Evolutionary conservation across 371 early-diverging fungal species (phyloP), one percentile per base, ranked within the genome.

Genomic region (Zychaea mexicana): DNA sequence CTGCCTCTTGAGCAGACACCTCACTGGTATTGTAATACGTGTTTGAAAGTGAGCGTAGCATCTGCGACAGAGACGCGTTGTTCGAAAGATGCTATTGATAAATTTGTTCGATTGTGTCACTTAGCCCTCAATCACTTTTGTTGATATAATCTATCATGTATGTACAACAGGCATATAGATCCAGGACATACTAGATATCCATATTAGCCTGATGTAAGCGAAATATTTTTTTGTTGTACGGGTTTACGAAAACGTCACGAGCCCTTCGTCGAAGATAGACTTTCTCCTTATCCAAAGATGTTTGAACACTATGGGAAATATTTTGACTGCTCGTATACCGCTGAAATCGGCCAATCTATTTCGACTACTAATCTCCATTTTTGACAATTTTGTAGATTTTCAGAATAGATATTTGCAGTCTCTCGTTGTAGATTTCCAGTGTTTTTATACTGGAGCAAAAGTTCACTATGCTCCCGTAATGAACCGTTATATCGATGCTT

Each of bases 1-100:
- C 2, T n/a, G 53, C 53, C 26, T 53, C 53, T 53, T 53, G 53
- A 7, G 53, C 53, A 8, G 53, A 53, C 13, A 53, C 53, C n/a
- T 53, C 30, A 31, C 53, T 53, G 10, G 9, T 53, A n/a, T 53
- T 53, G n/a, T 53, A 53, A 9, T 26, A 26, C 7, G 53, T 26
- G 26, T 31, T 53, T 53, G 22, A 6, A 0, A 53, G 9, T 9
- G 26, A 10, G 13, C 30, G 26, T 12, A 31, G 27, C 53, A 53
- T 53, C 28, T 53, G 30, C 7, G 8, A 10, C 1, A 53, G 10
- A 5, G 53, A 53, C 6, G 10, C 5, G 31, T 53, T 53, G 26
- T 31, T 31, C 5, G n/a, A 5, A 1, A 6, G 26, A 12, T 53
- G 53, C 28, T 53, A 19, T 12, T 53, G 12, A 13, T 13, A 21